Base-by-base conservation (phyloP, 305 asterid species). In the Coffea humblotiana region DNA sequence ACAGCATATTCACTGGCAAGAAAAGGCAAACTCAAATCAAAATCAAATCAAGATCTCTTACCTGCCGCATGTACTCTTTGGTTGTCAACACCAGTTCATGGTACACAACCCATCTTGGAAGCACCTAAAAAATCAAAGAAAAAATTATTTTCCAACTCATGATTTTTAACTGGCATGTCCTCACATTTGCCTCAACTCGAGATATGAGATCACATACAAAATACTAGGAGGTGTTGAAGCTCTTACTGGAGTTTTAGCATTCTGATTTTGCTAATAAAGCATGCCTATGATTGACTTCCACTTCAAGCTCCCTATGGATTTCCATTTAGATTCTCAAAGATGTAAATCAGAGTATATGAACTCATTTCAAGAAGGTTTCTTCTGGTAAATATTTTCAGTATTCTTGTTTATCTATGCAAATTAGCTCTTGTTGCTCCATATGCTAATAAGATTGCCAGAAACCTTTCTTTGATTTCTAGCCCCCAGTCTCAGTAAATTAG, bases 11-110 rank as follows among this genome's bases (percentile, higher is more conserved):
- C 32, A 32, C 32, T 32, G 32, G 32, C 32, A 32, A 32, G 11
- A 35, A 52, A 16, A 18, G 32, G 7, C 23, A 32, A 32, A 47
- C 11, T 15, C 5, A 60, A 72, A 40, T 40, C 43, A 0, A 2
- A 19, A 11, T 56, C 45, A 78, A 56, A 76, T 51, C 15, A n/a
- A 69, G 56, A 56, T 16, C 32, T 6, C 15, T 18, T 19, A 87
- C 92, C 90, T 91, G 97, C 51, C 97, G 84, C 97, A 91, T 89
- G 85, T 89, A 91, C 84, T 93, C 93, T 84, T 90, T 93, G 8
- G 89, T 86, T n/a, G 92, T 92, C 85, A 91, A 78, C 25, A 91
- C 94, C 72, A 92, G 80, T 80, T 92, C 96, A 80, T 91, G 94
- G 86, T 89, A 90, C 75, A 91, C 79, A n/a, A 87, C 92, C 95